Evolutionary conservation across 225 moss, liverwort and hornwort species (phyloP).

Genomic region (Ulota crispa): DNA sequence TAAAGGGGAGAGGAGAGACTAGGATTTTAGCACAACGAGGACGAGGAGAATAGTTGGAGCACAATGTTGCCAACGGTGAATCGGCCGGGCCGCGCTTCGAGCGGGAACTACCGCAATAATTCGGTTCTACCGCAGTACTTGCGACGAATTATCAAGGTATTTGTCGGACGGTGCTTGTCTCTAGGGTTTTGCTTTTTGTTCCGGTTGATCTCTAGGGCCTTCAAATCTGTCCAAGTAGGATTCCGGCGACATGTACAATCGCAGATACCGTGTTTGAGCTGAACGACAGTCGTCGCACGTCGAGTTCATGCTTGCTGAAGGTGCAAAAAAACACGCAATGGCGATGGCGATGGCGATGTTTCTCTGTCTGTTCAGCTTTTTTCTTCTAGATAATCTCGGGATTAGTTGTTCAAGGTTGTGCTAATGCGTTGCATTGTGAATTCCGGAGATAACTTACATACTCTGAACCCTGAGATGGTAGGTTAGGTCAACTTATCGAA

Average conservation of each 20-base stretch:
- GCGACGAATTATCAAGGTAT: conserved; percentile 88
- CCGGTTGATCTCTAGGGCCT: neutral
- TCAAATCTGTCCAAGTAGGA: neutral
- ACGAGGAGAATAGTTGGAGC: neutral
- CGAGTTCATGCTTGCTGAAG: neutral
- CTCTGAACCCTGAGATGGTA: neutral
- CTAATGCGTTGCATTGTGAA: conserved; percentile 14
- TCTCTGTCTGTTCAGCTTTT: neutral
- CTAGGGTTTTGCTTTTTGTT: neutral
- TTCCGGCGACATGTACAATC: neutral
- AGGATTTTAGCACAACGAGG: neutral
- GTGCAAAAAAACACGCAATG: neutral
- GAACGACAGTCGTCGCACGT: neutral
- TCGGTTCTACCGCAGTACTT: conserved; percentile 84
- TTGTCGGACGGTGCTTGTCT: neutral
- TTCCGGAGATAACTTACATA: neutral
- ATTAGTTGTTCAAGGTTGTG: neutral
- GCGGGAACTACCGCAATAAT: conserved; percentile 80
- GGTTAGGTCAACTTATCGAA: conserved; percentile 21
- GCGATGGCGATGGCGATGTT: neutral
- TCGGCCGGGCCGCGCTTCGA: conserved; percentile 66
- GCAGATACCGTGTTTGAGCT: conserved; percentile 1
- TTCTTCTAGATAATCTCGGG: neutral
- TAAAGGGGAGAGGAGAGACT: neutral
- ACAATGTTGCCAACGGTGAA: conserved; percentile 85